A percentile compares a stretch with the other conserved stretches of the same genome.
phyloP scores from a whole-genome alignment of 2,329 filamentous ascomycete species.

The Paecilomyces formosus region DNA sequence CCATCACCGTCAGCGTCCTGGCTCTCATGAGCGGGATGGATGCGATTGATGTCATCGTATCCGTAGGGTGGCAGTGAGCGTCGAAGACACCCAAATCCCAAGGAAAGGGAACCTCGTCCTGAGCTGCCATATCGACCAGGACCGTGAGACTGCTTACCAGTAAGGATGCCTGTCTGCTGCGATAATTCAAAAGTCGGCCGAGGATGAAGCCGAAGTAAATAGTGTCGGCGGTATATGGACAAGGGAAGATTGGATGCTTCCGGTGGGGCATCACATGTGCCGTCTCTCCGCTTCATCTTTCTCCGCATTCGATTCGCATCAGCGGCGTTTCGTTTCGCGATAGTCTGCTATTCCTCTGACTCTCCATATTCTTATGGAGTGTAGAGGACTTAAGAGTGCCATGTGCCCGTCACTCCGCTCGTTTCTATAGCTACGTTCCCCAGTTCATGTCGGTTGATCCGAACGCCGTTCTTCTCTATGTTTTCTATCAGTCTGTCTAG shows the following conservation, averaged over 20 bases:
- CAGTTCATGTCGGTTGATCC: background rate
- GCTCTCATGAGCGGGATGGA: conserved; percentile 52
- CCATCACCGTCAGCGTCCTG: conserved; percentile 54
- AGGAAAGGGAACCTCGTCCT: conserved; percentile 38
- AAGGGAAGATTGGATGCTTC: background rate
- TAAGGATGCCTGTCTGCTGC: background rate
- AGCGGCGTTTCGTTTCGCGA: background rate
- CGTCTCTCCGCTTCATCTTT: conserved; percentile 15
- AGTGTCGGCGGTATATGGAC: background rate
- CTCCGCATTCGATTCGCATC: conserved; percentile 11
- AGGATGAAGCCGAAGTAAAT: background rate
- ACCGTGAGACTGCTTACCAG: background rate
- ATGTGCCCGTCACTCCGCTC: background rate
- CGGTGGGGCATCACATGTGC: conserved; percentile 1
- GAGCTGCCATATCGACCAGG: background rate
- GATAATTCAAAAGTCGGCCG: background rate
- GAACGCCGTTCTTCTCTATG: conserved; percentile 3
- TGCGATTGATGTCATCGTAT: conserved; percentile 51
- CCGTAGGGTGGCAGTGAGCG: conserved; percentile 61
- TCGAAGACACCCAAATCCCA: conserved; percentile 58
- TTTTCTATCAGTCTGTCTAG: conserved; percentile 22
- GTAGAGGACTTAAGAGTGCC: background rate
- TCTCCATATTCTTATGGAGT: too few species aligned
- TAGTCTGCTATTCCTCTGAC: too few species aligned
- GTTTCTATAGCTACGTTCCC: background rate